phyloP scores from a whole-genome alignment of 1,284 basidiomycete species.

The Leccinum huronense region DNA sequence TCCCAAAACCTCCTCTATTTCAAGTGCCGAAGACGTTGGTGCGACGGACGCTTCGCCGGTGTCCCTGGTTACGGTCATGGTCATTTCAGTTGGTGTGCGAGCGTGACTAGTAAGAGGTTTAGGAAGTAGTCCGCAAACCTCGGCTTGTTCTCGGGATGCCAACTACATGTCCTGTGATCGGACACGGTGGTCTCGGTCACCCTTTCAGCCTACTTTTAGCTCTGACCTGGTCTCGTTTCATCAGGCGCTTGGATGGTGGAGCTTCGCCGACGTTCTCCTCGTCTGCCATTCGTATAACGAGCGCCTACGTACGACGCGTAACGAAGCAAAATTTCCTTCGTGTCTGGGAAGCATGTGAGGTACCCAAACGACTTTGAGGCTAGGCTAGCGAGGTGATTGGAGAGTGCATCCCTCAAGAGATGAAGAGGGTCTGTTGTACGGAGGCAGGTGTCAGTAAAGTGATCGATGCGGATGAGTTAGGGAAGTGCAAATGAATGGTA shows the following conservation, averaged over 20 bases:
- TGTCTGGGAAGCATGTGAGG: slow-evolving; percentile 56
- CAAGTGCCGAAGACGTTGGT: background rate
- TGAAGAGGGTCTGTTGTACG: slow-evolving; percentile 53
- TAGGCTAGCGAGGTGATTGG: too few species aligned
- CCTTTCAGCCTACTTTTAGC: too few species aligned
- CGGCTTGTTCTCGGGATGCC: background rate
- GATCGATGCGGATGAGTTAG: slow-evolving; percentile 79
- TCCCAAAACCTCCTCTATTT: background rate
- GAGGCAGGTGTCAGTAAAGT: slow-evolving; percentile 54
- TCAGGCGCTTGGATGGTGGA: slow-evolving; percentile 15
- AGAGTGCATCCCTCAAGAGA: slow-evolving; percentile 81
- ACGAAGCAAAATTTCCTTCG: too few species aligned
- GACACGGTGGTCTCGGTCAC: too few species aligned
- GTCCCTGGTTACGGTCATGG: background rate
- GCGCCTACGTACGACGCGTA: slow-evolving; percentile 36
- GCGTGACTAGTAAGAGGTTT: background rate
- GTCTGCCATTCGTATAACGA: slow-evolving; percentile 39
- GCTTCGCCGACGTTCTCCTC: slow-evolving; percentile 11
- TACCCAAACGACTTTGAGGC: slow-evolving; percentile 66
- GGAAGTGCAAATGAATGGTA: slow-evolving; percentile 56
- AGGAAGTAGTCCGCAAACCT: background rate
- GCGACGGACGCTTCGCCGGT: background rate
- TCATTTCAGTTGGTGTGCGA: slow-evolving; percentile 3
- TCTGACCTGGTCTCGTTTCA: slow-evolving; percentile 9
- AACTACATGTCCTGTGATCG: too few species aligned